Evolutionary conservation across 2,329 filamentous ascomycete genomes (phyloP), one percentile per base, ranked within the genome.

Genomic region (Xylariaceae sp.): DNA sequence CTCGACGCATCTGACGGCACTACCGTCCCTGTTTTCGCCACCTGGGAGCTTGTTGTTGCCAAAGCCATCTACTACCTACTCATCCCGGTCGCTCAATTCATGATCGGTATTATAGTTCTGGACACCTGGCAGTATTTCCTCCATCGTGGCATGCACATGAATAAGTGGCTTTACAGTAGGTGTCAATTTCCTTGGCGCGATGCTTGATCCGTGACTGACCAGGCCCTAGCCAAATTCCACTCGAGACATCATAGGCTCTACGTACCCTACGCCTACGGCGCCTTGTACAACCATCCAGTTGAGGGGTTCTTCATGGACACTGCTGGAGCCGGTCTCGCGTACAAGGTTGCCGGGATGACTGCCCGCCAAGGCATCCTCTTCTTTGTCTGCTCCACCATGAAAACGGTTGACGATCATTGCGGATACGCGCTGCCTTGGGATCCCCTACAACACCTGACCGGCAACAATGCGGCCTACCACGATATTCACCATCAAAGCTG

Each of bases 121-220:
- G 93, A 98, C 67, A 93, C 89, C 34, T 98, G 93, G 93, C 91
- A 98, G 64, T 98, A 98, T 69, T 95, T 96, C 68, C 76, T 91
- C 56, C 93, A 98, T 67, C 88, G 93, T 30, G 79, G 85, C 43
- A 98, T 98, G 93, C 93, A 98, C 68, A 76, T 93, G 72, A 96
- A 97, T 71, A 90, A 87, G 65, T 97, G 88, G 87, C 77, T 98
- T 54, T 97, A 97, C 73, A 85, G 88, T 93, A 74, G 66, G 86
- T 78, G 53, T 74, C 82, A 64, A 72, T 78, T 24, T 69, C 81
- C 22, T 81, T 82, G 54, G 78, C 82, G 7, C 12, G n/a, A 75
- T 76, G 38, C 32, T 19, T 37, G 11, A 37, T 24, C 41, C 49
- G 33, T 15, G 17, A 30, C 54, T 58, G 53, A 65, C 51, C 26